Conservation (phyloP, 257 asterid genomes). For the Nyctanthes arbortristis region DNA sequence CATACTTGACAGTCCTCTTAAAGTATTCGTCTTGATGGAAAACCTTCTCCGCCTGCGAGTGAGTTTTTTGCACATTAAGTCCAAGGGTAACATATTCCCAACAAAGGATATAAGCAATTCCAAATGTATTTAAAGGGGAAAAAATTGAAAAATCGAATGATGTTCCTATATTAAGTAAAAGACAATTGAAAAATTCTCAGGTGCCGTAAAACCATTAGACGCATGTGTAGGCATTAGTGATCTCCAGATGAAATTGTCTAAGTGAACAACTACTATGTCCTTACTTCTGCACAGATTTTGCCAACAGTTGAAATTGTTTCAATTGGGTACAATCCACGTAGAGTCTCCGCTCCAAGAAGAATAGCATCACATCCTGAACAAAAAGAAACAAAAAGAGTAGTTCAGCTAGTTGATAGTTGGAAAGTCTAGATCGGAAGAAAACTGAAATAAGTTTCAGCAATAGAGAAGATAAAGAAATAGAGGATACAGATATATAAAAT, state of each 20-base stretch:
- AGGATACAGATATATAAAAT: conserved; percentile 7
- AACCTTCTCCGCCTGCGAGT: conserved; percentile 59
- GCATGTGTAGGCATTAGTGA: not conserved
- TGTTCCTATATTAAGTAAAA: not conserved
- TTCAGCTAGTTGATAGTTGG: conserved; percentile 16
- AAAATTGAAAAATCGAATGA: not conserved
- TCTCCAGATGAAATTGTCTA: not conserved
- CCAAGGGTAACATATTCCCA: not conserved
- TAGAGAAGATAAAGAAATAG: not conserved
- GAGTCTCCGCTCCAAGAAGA: too few relatives aligned
- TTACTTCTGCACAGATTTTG: conserved; percentile 44
- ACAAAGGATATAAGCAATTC: not conserved
- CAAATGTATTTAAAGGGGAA: not conserved
- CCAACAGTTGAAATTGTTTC: too few relatives aligned
- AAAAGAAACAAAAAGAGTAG: conserved; percentile 15
- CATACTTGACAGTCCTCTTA: conserved; percentile 67
- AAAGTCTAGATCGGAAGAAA: not conserved
- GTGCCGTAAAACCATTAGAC: not conserved
- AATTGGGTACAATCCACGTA: too few relatives aligned
- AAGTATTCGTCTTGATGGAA: conserved; percentile 63
- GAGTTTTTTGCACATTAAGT: not conserved
- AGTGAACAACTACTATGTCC: conserved; percentile 11
- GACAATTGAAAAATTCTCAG: not conserved
- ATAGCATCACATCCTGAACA: not conserved
- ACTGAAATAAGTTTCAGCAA: not conserved